Conservation (phyloP, 2,329 filamentous ascomycete genomes). For the Curvularia lunata region DNA sequence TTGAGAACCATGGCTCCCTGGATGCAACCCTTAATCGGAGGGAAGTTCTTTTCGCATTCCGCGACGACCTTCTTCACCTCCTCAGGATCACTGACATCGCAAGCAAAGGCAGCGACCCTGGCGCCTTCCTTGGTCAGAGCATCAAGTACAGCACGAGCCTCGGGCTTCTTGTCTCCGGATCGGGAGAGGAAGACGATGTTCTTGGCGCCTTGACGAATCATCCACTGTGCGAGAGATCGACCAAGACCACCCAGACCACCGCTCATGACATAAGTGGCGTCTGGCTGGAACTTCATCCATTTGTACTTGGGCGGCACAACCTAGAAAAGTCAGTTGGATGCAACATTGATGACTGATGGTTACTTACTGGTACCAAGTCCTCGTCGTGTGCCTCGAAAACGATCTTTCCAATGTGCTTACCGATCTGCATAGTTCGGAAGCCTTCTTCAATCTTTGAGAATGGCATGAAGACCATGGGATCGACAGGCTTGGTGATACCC, state of each 20-base stretch:
- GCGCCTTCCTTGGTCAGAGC: constrained; percentile 1
- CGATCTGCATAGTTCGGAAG: constrained; percentile 32
- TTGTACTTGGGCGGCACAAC: too few species aligned
- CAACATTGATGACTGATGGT: too few species aligned
- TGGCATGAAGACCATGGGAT: constrained; percentile 11
- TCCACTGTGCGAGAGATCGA: constrained; percentile 12
- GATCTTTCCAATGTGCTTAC: constrained; percentile 49
- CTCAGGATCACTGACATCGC: background rate
- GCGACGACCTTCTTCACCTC: background rate
- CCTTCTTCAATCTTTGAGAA: constrained; percentile 16
- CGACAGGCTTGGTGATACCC: constrained; percentile 1
- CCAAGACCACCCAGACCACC: constrained; percentile 36
- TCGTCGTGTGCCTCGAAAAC: too few species aligned
- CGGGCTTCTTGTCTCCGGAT: background rate
- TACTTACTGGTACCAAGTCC: too few species aligned
- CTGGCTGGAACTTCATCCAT: background rate
- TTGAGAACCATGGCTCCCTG: constrained; percentile 22
- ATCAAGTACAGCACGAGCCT: background rate
- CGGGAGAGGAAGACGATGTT: constrained; percentile 21
- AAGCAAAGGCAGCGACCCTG: background rate
- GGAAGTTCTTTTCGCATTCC: constrained; percentile 7
- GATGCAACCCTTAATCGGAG: constrained; percentile 24
- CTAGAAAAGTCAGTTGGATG: too few species aligned
- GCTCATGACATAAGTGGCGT: constrained; percentile 27
- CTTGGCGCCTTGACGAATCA: constrained; percentile 24